phyloP scores from a whole-genome alignment of 2,329 filamentous ascomycete genomes.

The Sporothrix curviconia region DNA sequence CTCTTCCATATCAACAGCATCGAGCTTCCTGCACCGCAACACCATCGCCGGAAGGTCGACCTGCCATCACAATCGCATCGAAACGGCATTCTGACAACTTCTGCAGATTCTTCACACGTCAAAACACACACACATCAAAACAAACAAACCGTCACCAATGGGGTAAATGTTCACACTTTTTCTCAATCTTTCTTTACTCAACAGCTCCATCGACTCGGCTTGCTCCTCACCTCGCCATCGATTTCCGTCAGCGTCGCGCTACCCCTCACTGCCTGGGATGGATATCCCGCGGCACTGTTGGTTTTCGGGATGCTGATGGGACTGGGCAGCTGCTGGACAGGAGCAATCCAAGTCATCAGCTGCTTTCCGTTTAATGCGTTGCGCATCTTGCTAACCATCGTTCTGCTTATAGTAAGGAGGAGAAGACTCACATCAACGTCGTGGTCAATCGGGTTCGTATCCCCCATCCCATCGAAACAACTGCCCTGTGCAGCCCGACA shows the following conservation, averaged over 20 bases:
- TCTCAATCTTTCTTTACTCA: not conserved
- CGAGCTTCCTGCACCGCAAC: slow-evolving; percentile 1
- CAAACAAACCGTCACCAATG: slow-evolving; percentile 14
- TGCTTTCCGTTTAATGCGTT: no score
- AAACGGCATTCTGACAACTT: slow-evolving; percentile 6
- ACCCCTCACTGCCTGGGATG: no score
- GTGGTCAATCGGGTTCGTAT: slow-evolving; percentile 29
- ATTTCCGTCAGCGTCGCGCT: no score
- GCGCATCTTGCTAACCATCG: slow-evolving; percentile 20
- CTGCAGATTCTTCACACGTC: slow-evolving; percentile 15
- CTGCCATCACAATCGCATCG: not conserved
- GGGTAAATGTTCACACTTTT: slow-evolving; percentile 11
- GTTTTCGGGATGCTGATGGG: no score
- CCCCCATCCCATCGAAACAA: not conserved
- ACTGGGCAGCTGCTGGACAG: no score
- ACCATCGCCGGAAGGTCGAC: not conserved
- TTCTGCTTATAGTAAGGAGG: slow-evolving; percentile 66
- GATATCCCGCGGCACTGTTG: no score
- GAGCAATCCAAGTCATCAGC: no score
- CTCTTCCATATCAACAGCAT: slow-evolving; percentile 10
- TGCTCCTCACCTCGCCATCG: not conserved
- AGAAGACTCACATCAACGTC: slow-evolving; percentile 89
- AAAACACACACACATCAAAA: slow-evolving; percentile 1
- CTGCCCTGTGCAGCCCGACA: not conserved
- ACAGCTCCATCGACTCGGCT: not conserved